These are phyloP conservation scores for Centrapalus pauciflorus DNA, from an alignment of 129 eudicot genomes.

Conservation along the genomic window DNA sequence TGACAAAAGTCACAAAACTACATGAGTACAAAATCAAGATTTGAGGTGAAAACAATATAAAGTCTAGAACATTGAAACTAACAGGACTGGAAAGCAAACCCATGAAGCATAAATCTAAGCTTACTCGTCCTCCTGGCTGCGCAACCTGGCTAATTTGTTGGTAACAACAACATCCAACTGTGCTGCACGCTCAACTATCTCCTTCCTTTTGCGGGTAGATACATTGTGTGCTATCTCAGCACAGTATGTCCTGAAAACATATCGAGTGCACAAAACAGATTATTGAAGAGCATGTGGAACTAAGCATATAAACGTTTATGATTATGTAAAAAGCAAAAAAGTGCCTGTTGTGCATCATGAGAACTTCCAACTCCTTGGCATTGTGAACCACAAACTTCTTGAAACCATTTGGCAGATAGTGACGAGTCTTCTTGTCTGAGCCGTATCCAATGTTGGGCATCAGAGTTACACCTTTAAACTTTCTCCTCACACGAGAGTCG, in stretches of 20 bases:
- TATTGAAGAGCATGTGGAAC: neutral
- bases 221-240: constrained; percentile 82
- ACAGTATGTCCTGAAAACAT: constrained; percentile 56
- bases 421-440: constrained; percentile 74
- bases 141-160: constrained; percentile 88
- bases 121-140: constrained; percentile 82
- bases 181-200: constrained; percentile 86
- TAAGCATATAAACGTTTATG: neutral
- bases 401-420: constrained; percentile 70
- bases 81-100: neutral
- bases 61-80: constrained; percentile 14
- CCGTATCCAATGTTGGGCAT: constrained; percentile 86
- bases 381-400: constrained; percentile 88
- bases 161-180: constrained; percentile 82
- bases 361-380: constrained; percentile 55
- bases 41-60: neutral
- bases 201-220: constrained; percentile 75
- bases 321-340: neutral
- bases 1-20: constrained; percentile 1
- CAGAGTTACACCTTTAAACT: constrained; percentile 62
- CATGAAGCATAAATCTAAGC: neutral
- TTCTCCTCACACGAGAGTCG: constrained; percentile 72
- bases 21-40: neutral
- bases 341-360: constrained; percentile 95
- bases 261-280: neutral